Base-by-base conservation (phyloP, 495 filamentous ascomycete genomes). In the Aspergillus baeticus region DNA sequence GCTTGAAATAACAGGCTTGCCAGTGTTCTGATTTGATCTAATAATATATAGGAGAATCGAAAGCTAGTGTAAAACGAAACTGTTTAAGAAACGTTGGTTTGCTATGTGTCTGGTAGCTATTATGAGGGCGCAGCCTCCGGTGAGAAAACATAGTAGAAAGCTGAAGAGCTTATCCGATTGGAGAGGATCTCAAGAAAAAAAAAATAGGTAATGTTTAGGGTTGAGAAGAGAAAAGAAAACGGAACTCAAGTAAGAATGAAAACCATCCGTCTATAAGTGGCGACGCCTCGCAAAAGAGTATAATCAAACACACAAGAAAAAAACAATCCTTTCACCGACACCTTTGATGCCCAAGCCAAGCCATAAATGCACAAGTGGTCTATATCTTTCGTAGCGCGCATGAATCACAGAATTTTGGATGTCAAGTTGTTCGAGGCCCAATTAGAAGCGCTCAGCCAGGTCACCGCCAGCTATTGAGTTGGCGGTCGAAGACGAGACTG, bases 401-500 rank as follows among this genome's bases (percentile, higher is more conserved):
- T 74, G 43, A 63, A 47, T 55, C 61, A 66, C 57, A 63, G 50
- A 67, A 57, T 51, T 43, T 35, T 51, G 23, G 47, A 57, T 45
- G 26, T 11, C 23, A 37, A 60, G 11, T 15, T 20, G 13, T 37
- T 23, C 15, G 38, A 21, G 29, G 29, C 23, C 29, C 33, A 37
- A 58, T 60, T 70, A 77, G 42, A 72, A 77, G 21, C 73, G 70
- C 11, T 77, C 73, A 18, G 70, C 64, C 52, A 77, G 51, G 51
- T 77, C 73, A 41, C 65, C 66, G 14, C 74, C 75, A 5, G 73
- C 74, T 33, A 83, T 69, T 8, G 80, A 76, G 36, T 77, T 81
- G 49, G 69, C 75, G 18, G 72, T 71, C 15, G 80, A 84, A 11
- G 81, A 82, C 29, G 68, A 75, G 37, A 81, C 76, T 33, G 80